A percentile compares a stretch with the other conserved stretches of the same genome.
Conservation (phyloP, 176 grass and related monocot genomes). For the Lolium rigidum region DNA sequence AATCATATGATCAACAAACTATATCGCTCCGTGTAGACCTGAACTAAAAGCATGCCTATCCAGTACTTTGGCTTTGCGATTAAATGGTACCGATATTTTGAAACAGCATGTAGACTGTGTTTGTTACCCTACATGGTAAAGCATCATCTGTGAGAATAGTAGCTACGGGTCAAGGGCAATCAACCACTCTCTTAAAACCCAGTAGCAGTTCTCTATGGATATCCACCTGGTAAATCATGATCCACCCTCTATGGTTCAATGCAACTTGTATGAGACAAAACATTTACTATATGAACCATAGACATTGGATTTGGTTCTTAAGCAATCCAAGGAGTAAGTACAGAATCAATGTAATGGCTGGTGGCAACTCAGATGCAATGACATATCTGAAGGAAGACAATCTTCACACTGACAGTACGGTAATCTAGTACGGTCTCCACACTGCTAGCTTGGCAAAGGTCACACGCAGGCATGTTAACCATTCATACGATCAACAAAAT, state of each 20-base stretch:
- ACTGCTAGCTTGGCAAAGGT: not conserved
- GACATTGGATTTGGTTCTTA: constrained; percentile 6
- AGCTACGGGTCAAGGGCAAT: not conserved
- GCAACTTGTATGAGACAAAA: not conserved
- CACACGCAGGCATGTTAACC: not conserved
- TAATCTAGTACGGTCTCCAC: not conserved
- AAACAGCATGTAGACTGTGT: not conserved
- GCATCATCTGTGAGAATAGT: not conserved
- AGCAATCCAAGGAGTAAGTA: not conserved
- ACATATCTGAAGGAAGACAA: not conserved
- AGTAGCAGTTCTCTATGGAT: not conserved
- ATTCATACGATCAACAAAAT: not conserved
- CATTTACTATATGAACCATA: not conserved
- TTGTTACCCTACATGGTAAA: constrained; percentile 6
- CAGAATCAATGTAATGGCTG: not conserved
- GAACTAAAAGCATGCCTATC: not conserved
- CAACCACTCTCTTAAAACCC: not conserved
- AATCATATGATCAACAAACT: not conserved
- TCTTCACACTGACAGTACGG: not conserved
- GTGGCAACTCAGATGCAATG: not conserved
- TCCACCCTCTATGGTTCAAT: not conserved
- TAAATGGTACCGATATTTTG: not conserved
- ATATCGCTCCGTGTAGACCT: not conserved
- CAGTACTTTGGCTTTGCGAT: not conserved
- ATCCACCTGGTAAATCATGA: not conserved